Evolutionary conservation across 2,329 filamentous ascomycete species (phyloP), one percentile per base, ranked within the genome.

Genomic region (Sporothrix humicola): DNA sequence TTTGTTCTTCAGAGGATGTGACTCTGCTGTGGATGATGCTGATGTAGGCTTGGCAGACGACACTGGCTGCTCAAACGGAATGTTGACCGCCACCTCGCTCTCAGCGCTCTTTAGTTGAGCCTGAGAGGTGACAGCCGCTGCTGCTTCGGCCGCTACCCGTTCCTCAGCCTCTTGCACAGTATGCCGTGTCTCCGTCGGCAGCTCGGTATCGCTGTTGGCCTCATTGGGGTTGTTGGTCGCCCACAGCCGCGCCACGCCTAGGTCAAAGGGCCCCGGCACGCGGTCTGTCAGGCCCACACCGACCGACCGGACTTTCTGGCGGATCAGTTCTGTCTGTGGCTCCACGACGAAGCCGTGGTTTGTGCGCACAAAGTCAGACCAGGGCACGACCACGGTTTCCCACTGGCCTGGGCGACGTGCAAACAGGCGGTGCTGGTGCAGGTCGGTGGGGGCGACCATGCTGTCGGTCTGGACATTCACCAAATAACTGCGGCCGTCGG

Each of bases 401-500:
- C 96, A 99, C 78, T 95, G 88, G 0, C 94, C 94, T 0, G 93
- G 91, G 9, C 89, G 88, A 79, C 91, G 91, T 9, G 92, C 87
- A 77, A 94, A 97, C 4, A 99, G 83, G 69, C 96, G 87, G 82
- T 99, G 96, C 81, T 99, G 96, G 82, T 98, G 96, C 76, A 99
- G 86, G 81, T 99, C 96, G n/a, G 94, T 95, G 12, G 94, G 93
- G 44, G 76, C 76, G 66, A 97, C 93, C 72, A 99, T 91, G 1
- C 93, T 93, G 80, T 99, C 95, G 2, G 95, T 97, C 84, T 98
- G 96, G 17, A 99, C 85, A 82, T 99, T 99, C 79, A 99, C 90
- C 73, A 97, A 93, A 84, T 98, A 99, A 78, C 93, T 92, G 74
- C 96, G 87, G 17, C 94, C 95, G 80, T 98, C 96, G 2, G 93